These are phyloP conservation scores for Conoideocrella luteorostrata DNA, from an alignment of 2,329 filamentous ascomycete species.

Conservation along the genomic window DNA sequence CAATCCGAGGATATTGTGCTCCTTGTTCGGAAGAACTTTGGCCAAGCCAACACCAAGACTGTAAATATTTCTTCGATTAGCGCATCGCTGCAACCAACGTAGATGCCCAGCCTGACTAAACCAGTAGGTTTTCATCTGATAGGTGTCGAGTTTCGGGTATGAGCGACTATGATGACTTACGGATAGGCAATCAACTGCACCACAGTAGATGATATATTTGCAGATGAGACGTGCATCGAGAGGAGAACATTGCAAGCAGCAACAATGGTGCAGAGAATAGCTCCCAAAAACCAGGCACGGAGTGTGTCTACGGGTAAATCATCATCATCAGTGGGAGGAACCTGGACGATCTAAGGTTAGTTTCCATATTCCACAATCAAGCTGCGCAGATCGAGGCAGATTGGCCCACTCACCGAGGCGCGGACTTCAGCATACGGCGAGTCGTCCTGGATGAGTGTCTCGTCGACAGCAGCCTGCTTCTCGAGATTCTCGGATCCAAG, in stretches of 20 bases:
- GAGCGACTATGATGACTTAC: not conserved
- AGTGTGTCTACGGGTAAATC: conserved; percentile 50
- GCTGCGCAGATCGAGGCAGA: no score
- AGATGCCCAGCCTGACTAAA: no score
- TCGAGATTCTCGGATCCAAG: conserved; percentile 36
- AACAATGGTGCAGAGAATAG: conserved; percentile 49
- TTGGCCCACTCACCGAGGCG: conserved; percentile 17
- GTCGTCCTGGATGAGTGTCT: conserved; percentile 43
- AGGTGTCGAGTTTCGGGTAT: no score
- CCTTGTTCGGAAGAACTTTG: conserved; percentile 20
- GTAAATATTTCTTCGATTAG: not conserved
- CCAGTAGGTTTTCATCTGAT: no score
- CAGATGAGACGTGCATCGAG: conserved; percentile 37
- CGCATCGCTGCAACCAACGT: not conserved
- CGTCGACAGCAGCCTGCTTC: conserved; percentile 38
- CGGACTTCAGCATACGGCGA: conserved; percentile 31
- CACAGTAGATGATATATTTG: conserved; percentile 44
- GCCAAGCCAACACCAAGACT: conserved; percentile 21
- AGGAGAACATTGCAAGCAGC: conserved; percentile 50
- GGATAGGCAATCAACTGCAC: conserved; percentile 48
- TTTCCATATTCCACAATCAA: not conserved
- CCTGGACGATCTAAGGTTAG: conserved; percentile 1
- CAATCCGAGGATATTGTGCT: conserved; percentile 20
- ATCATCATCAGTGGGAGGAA: conserved; percentile 36
- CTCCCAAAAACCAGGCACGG: conserved; percentile 51